These are phyloP conservation scores for Sisymbrium irio DNA, from an alignment of 345 rosid species.

Conservation along the genomic window DNA sequence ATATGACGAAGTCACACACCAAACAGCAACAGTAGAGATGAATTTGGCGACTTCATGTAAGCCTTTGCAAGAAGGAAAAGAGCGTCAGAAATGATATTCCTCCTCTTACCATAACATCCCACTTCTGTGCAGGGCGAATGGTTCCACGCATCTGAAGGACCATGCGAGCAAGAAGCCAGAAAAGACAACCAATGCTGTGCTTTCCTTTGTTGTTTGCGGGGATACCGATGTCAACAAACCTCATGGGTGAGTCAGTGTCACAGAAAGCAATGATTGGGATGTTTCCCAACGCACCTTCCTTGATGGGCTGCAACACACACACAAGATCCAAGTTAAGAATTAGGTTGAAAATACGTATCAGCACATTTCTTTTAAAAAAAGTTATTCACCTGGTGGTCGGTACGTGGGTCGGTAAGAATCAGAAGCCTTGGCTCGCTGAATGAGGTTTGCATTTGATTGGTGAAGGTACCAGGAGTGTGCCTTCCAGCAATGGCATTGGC, in stretches of 20 bases:
- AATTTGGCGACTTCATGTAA: not conserved
- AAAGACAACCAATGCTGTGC: slow-evolving; percentile 91
- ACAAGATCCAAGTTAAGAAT: not conserved
- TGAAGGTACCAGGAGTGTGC: slow-evolving; percentile 98
- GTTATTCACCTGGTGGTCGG: slow-evolving; percentile 80
- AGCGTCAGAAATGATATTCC: not conserved
- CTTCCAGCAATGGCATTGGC: slow-evolving; percentile 98
- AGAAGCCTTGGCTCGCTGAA: slow-evolving; percentile 86
- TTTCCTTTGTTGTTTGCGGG: slow-evolving; percentile 98
- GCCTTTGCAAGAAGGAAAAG: not conserved
- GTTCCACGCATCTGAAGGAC: slow-evolving; percentile 97
- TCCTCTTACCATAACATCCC: slow-evolving; percentile 76
- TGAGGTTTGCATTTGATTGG: slow-evolving; percentile 88
- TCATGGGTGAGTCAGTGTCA: slow-evolving; percentile 95
- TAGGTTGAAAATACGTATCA: not conserved
- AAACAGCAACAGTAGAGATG: not conserved
- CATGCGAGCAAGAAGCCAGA: slow-evolving; percentile 97
- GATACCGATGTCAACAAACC: slow-evolving; percentile 87
- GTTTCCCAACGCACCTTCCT: slow-evolving; percentile 94
- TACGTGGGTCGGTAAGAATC: slow-evolving; percentile 95
- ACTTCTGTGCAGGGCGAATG: slow-evolving; percentile 66
- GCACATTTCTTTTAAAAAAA: not conserved
- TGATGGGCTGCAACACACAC: slow-evolving; percentile 67
- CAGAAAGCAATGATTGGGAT: slow-evolving; percentile 95
- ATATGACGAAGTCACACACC: not conserved